A percentile compares a stretch with the other conserved stretches of the same genome.
Evolutionary conservation across 192 early-diverging fungal genomes (phyloP).

Genomic region (Martensiomyces pterosporus): DNA sequence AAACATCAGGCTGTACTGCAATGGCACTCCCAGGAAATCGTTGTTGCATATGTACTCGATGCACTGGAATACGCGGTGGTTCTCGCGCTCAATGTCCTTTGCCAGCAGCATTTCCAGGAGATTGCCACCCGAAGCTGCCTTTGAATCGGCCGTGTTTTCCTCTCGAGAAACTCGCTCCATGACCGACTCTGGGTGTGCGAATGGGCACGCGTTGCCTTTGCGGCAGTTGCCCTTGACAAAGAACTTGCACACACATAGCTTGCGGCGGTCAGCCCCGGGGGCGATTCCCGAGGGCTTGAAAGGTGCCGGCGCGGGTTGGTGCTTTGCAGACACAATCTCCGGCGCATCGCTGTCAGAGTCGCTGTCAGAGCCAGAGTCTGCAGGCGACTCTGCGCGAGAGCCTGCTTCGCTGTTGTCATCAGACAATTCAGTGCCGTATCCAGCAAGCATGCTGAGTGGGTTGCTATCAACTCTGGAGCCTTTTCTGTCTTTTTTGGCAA

Average conservation of each 20-base stretch:
- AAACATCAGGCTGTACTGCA: conserved; percentile 9
- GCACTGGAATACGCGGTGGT: conserved; percentile 39
- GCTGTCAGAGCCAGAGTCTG: conserved; percentile 2
- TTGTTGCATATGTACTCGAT: conserved; percentile 31
- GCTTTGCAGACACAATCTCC: conserved; percentile 13
- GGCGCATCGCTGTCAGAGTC: conserved; percentile 15
- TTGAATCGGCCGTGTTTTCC: neutral
- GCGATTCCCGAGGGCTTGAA: conserved; percentile 26
- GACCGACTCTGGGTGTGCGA: conserved; percentile 22
- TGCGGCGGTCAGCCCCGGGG: conserved; percentile 28
- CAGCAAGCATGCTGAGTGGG: conserved; percentile 17
- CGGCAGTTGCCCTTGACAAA: conserved; percentile 25
- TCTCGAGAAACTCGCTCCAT: neutral
- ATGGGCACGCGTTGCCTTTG: conserved; percentile 23
- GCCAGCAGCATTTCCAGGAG: conserved; percentile 37
- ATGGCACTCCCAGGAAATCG: conserved; percentile 18
- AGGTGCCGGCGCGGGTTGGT: conserved; percentile 3
- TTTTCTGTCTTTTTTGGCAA: too few relatives aligned
- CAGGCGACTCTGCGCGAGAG: conserved; percentile 2
- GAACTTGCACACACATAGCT: conserved; percentile 30
- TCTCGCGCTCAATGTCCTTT: conserved; percentile 49
- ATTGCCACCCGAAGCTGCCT: too few relatives aligned
- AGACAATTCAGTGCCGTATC: conserved; percentile 16
- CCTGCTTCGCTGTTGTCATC: neutral
- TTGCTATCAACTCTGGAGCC: too few relatives aligned